phyloP scores from a whole-genome alignment of 164 flowering plant species.

The Vitis vinifera region ASM3070453v1 NC_081823.1:3453501-3454000 shows the following conservation, averaged over 20 bases:
- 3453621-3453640: background rate
- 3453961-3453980: slow-evolving; percentile 2
- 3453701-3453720: no score
- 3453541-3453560: background rate
- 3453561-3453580: background rate
- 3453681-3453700: no score
- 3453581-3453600: background rate
- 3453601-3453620: background rate
- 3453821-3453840: no score
- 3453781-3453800: no score
- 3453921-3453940: background rate
- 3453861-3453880: background rate
- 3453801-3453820: no score
- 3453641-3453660: no score
- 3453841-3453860: background rate
- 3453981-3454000: slow-evolving; percentile 2
- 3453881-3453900: background rate
- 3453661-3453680: no score
- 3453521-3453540: background rate
- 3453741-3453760: no score
- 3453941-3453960: background rate
- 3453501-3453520: no score
- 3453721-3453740: no score
- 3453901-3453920: background rate
- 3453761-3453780: no score